These are phyloP conservation scores for Saccharum officinarum DNA, from an alignment of 176 grass and related monocot genomes.

Conservation along the genomic window DNA sequence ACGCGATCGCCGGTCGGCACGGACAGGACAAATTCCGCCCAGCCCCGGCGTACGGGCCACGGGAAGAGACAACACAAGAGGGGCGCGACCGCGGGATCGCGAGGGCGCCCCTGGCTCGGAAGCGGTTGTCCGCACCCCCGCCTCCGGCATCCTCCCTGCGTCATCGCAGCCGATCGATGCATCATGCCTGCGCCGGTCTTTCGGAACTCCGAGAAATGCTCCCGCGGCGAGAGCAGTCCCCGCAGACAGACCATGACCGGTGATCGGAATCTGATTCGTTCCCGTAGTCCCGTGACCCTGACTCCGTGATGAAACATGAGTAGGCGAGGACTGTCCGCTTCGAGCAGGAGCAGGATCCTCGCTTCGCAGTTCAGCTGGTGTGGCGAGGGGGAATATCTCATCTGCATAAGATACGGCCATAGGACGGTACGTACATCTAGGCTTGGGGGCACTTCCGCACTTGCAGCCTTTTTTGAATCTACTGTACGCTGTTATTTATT, in stretches of 20 bases:
- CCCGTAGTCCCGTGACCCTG: not conserved
- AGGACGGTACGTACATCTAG: not conserved
- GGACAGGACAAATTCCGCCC: not conserved
- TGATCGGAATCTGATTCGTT: conserved; percentile 11
- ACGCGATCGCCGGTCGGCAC: conserved; percentile 19
- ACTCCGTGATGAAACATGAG: not conserved
- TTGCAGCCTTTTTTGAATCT: not conserved
- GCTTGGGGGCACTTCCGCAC: not conserved
- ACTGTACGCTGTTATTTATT: too few species aligned
- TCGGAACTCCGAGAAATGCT: conserved; percentile 25
- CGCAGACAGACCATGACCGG: not conserved
- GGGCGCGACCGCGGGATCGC: too few species aligned
- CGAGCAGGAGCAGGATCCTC: not conserved
- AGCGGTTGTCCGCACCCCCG: conserved; percentile 21
- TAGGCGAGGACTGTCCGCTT: not conserved
- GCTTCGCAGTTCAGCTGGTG: not conserved
- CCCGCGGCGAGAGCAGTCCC: not conserved
- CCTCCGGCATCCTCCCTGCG: conserved; percentile 20
- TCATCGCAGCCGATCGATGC: conserved; percentile 15
- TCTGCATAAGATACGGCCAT: conserved; percentile 9
- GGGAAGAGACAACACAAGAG: conserved; percentile 16
- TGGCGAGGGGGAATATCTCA: not conserved
- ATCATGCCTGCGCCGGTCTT: not conserved
- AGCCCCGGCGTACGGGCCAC: not conserved
- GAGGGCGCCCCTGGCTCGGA: not conserved